These are phyloP conservation scores for Rhazya stricta DNA, from an alignment of 257 asterid species.

Conservation along the genomic window DNA sequence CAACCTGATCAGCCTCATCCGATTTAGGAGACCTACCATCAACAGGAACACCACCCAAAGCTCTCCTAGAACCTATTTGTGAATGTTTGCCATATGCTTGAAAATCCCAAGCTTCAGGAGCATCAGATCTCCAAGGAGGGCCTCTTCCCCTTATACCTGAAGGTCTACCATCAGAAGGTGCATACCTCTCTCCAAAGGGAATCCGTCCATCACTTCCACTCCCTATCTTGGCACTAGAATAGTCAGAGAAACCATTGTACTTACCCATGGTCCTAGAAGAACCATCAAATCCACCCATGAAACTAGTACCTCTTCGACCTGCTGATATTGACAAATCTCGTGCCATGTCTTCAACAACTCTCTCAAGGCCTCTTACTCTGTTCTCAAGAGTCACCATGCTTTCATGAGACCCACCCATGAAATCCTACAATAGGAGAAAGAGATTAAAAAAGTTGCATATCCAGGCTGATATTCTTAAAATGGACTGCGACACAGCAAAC, in stretches of 20 bases:
- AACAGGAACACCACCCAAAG: conserved; percentile 34
- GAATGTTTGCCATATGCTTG: conserved; percentile 62
- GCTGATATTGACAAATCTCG: conserved; percentile 82
- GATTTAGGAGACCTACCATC: conserved; percentile 52
- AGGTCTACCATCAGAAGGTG: conserved; percentile 51
- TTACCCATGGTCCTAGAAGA: conserved; percentile 61
- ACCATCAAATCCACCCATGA: conserved; percentile 61
- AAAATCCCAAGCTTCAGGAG: conserved; percentile 59
- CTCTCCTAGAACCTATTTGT: conserved; percentile 64
- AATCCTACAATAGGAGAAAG: conserved; percentile 52
- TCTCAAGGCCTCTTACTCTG: conserved; percentile 93
- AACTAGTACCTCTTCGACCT: conserved; percentile 58
- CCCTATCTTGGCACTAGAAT: conserved; percentile 63
- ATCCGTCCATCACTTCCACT: conserved; percentile 56
- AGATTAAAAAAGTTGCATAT: conserved; percentile 19
- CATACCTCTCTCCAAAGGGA: conserved; percentile 65
- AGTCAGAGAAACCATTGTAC: conserved; percentile 74
- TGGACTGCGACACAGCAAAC: conserved; percentile 34
- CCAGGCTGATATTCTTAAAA: conserved; percentile 9
- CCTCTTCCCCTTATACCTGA: conserved; percentile 59
- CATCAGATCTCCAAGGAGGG: conserved; percentile 71
- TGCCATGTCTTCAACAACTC: conserved; percentile 97
- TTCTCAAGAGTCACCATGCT: conserved; percentile 93
- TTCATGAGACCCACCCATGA: conserved; percentile 97
- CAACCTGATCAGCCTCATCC: conserved; percentile 62